Evolutionary conservation across 257 asterid species (phyloP).

Genomic region (Henckelia pumila): DNA sequence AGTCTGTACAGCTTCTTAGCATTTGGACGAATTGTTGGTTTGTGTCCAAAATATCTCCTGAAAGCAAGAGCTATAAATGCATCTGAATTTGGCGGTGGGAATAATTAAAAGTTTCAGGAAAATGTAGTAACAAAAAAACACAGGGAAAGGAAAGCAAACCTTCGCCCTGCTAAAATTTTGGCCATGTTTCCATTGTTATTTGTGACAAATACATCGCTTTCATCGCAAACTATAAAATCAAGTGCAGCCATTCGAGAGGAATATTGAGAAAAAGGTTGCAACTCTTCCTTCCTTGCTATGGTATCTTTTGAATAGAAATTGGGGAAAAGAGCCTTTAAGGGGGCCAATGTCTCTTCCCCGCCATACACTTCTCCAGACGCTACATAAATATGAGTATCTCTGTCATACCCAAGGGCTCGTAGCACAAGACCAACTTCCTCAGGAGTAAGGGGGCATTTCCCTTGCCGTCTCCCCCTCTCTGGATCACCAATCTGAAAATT

Average conservation of each 20-base stretch:
- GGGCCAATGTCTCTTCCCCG: constrained; percentile 88
- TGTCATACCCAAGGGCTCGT: constrained; percentile 88
- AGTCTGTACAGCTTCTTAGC: constrained; percentile 70
- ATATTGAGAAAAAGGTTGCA: constrained; percentile 68
- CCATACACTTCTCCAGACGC: constrained; percentile 99
- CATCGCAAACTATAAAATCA: constrained; percentile 91
- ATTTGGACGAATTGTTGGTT: constrained; percentile 94
- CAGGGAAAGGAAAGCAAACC: constrained; percentile 40
- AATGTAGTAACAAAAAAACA: constrained; percentile 7
- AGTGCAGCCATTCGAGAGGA: constrained; percentile 98
- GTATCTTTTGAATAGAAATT: constrained; percentile 87
- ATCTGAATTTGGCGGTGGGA: constrained; percentile 3
- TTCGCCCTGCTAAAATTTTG: constrained; percentile 88
- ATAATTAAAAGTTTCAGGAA: background rate
- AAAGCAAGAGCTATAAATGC: constrained; percentile 22
- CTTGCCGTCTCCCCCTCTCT: constrained; percentile 88
- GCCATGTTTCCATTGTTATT: constrained; percentile 99
- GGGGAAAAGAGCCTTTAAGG: constrained; percentile 88
- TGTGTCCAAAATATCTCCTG: constrained; percentile 99
- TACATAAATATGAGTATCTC: constrained; percentile 77
- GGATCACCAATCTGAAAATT: constrained; percentile 76
- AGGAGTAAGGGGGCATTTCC: constrained; percentile 96
- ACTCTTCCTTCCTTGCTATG: constrained; percentile 64
- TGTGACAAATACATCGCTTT: constrained; percentile 91
- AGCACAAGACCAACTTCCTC: constrained; percentile 95